A percentile compares a stretch with the other conserved stretches of the same genome.
These are phyloP conservation scores for Spironucleus salmonicida DNA, from an alignment of 208 protist genomes.

Conservation along the genomic window DNA sequence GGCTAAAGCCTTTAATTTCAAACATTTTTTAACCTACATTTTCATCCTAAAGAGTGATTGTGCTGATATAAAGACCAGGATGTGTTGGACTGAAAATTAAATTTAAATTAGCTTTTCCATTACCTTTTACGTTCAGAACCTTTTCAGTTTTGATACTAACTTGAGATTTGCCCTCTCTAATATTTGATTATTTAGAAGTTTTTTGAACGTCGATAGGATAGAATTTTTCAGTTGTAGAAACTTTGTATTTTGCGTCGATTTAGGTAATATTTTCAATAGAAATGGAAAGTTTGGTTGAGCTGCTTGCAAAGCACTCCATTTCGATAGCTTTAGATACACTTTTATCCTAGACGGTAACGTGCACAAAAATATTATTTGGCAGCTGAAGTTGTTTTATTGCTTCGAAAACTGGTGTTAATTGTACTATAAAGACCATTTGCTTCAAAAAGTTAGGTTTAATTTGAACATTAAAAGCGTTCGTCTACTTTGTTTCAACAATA, in stretches of 20 bases:
- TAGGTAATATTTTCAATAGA: no score
- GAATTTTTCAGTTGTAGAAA: no score
- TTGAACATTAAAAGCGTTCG: not conserved
- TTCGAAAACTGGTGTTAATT: not conserved
- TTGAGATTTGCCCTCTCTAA: no score
- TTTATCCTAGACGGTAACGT: not conserved
- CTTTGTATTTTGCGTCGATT: no score
- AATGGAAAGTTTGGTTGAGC: no score
- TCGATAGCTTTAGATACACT: not conserved
- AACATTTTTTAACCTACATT: not conserved
- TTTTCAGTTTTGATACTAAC: no score
- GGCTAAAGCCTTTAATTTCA: not conserved
- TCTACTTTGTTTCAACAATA: not conserved
- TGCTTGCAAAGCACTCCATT: not conserved
- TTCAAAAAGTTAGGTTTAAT: not conserved
- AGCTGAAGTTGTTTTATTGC: not conserved
- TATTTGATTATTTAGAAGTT: no score
- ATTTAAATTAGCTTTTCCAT: no score
- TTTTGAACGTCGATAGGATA: no score
- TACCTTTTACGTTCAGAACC: no score
- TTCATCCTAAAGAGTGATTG: not conserved
- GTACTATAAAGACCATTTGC: not conserved
- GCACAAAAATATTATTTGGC: not conserved
- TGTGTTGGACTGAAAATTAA: conserved; percentile 5
- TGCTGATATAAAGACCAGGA: conserved; percentile 18